These are phyloP conservation scores for Aspergillus uvarum DNA, from an alignment of 2,329 filamentous ascomycete species.

Conservation along the genomic window DNA sequence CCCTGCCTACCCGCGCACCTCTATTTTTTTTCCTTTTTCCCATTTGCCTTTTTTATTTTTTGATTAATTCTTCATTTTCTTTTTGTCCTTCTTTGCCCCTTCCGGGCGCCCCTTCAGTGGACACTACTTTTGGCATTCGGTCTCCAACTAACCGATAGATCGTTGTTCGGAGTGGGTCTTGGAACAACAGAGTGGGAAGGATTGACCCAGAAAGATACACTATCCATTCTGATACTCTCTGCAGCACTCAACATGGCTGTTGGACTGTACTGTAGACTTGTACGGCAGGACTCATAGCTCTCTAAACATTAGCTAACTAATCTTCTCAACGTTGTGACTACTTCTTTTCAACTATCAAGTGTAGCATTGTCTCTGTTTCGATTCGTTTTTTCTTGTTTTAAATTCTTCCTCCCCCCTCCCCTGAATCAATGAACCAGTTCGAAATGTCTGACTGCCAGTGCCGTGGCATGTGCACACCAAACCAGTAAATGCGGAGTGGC, in stretches of 20 bases:
- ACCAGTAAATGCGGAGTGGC: constrained; percentile 20
- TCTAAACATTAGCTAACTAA: no score
- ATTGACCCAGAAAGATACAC: background rate
- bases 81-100: constrained; percentile 14
- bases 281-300: no score
- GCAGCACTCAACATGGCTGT: no score
- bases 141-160: constrained; percentile 15
- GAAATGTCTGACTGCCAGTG: no score
- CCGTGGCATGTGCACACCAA: constrained; percentile 11
- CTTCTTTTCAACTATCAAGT: no score
- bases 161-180: constrained; percentile 14
- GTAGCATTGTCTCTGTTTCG: no score
- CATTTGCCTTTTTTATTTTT: constrained; percentile 6
- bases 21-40: constrained; percentile 16
- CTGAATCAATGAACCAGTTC: background rate
- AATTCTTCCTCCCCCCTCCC: background rate
- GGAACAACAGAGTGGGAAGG: background rate
- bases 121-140: background rate
- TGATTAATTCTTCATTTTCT: constrained; percentile 2
- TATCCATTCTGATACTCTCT: no score
- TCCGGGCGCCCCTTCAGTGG: constrained; percentile 8
- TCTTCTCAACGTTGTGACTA: no score
- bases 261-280: no score
- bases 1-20: background rate
- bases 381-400: background rate